Percentiles rank a stretch among this genome's conserved stretches.
Conservation (phyloP, 1,284 basidiomycete species). For the Apiotrichum gamsii region DNA sequence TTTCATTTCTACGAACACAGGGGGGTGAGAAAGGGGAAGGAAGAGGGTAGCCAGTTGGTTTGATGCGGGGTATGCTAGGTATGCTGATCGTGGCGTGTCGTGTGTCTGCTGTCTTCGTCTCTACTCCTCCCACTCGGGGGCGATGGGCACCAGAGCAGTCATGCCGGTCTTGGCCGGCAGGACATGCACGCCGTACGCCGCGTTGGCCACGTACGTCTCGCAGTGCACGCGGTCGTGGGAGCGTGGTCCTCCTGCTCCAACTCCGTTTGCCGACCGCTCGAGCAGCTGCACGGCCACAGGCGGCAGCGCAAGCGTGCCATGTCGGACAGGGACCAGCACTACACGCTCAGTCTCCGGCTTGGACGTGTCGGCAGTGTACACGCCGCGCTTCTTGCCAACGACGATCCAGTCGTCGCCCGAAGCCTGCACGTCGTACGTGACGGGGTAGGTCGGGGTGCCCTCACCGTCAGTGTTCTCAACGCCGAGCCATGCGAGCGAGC, state of each 20-base stretch:
- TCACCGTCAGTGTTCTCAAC: background rate
- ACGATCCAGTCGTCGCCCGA: slow-evolving; percentile 40
- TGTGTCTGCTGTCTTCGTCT: background rate
- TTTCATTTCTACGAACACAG: slow-evolving; percentile 1
- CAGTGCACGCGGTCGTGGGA: slow-evolving; percentile 25
- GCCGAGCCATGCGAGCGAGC: slow-evolving; percentile 33
- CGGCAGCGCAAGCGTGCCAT: slow-evolving; percentile 35
- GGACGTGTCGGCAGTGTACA: slow-evolving; percentile 21
- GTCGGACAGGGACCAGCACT: slow-evolving; percentile 36
- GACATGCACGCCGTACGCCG: slow-evolving; percentile 36
- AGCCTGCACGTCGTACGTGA: slow-evolving; percentile 35
- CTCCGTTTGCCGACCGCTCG: slow-evolving; percentile 5
- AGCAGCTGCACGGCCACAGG: slow-evolving; percentile 26
- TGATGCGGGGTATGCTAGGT: background rate
- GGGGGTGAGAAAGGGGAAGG: background rate
- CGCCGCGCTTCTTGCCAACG: slow-evolving; percentile 39
- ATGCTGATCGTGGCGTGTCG: background rate
- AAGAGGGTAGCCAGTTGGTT: background rate
- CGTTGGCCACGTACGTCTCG: slow-evolving; percentile 45
- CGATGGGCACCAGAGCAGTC: slow-evolving; percentile 33
- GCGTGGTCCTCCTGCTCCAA: no score
- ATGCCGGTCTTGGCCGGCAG: slow-evolving; percentile 34
- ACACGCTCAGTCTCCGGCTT: slow-evolving; percentile 20
- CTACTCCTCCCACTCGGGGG: slow-evolving; percentile 11
- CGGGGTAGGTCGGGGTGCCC: background rate